These are phyloP conservation scores for Saprolegnia diclina DNA, from an alignment of 352 stramenopile genomes.

Conservation along the genomic window DNA sequence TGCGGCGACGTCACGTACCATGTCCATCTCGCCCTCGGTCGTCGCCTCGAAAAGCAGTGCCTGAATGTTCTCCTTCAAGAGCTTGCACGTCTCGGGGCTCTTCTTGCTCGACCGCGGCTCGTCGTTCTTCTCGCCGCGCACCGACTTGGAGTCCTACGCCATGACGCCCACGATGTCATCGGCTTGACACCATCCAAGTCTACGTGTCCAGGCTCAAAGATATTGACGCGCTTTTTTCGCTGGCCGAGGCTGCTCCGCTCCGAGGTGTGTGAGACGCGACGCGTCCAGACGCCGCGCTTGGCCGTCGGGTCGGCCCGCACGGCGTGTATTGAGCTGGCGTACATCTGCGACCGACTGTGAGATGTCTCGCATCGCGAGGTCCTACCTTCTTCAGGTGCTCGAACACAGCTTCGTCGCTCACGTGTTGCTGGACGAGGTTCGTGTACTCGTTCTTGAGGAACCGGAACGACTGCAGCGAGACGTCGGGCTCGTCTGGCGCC, in stretches of 20 bases:
- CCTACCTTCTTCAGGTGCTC: slow-evolving; percentile 66
- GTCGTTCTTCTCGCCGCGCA: background rate
- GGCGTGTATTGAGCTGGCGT: slow-evolving; percentile 37
- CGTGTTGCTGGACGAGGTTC: slow-evolving; percentile 46
- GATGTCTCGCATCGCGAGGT: background rate
- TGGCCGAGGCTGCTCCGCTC: slow-evolving; percentile 40
- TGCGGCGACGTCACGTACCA: slow-evolving; percentile 29
- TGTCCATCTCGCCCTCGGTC: slow-evolving; percentile 61
- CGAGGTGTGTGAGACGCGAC: slow-evolving; percentile 38
- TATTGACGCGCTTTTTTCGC: slow-evolving; percentile 46
- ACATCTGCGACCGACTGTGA: background rate
- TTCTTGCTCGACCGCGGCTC: slow-evolving; percentile 30
- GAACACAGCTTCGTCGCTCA: slow-evolving; percentile 65
- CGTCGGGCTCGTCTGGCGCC: slow-evolving; percentile 30
- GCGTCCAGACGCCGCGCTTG: slow-evolving; percentile 43
- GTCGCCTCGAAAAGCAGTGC: slow-evolving; percentile 57
- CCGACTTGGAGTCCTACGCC: slow-evolving; percentile 44
- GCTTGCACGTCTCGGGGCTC: slow-evolving; percentile 47
- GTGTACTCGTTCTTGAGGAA: slow-evolving; percentile 58
- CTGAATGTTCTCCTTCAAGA: slow-evolving; percentile 33
- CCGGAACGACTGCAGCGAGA: slow-evolving; percentile 45
- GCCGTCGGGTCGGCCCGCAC: slow-evolving; percentile 33
- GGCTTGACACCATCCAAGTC: slow-evolving; percentile 38
- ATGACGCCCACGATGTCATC: slow-evolving; percentile 34
- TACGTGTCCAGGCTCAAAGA: slow-evolving; percentile 71